Evolutionary conservation across 108 stramenopile species (phyloP).

Genomic region (Discostella pseudostelligera): DNA sequence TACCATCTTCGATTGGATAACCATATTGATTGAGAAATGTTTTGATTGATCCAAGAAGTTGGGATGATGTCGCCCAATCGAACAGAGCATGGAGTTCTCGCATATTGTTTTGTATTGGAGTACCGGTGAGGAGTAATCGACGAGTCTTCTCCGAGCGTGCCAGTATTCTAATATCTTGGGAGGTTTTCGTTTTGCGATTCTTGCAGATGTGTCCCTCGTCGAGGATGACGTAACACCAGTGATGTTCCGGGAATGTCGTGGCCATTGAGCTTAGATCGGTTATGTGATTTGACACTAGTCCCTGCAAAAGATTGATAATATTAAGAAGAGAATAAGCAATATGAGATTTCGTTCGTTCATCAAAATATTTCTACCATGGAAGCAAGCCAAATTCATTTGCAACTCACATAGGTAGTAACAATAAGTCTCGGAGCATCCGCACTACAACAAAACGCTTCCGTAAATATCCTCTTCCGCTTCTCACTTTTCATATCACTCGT

Average conservation of each 20-base stretch:
- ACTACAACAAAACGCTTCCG: conserved; percentile 53
- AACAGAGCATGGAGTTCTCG: conserved; percentile 93
- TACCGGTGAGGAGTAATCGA: conserved; percentile 87
- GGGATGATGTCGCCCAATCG: conserved; percentile 83
- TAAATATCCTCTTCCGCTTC: conserved; percentile 46
- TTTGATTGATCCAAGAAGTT: conserved; percentile 54
- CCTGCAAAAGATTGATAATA: conserved; percentile 12
- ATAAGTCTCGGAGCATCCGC: conserved; percentile 56
- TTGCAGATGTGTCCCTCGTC: conserved; percentile 98
- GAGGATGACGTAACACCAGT: conserved; percentile 92
- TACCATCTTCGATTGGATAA: conserved; percentile 75
- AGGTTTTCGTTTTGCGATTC: conserved; percentile 78
- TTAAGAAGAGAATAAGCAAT: background rate
- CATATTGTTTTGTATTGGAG: conserved; percentile 50
- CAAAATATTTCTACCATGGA: background rate
- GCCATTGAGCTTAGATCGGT: conserved; percentile 28
- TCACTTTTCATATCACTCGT: conserved; percentile 49
- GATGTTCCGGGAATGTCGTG: background rate
- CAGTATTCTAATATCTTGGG: conserved; percentile 59
- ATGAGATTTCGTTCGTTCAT: background rate
- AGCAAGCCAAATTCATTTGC: background rate
- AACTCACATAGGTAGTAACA: conserved; percentile 64
- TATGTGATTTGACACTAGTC: conserved; percentile 54
- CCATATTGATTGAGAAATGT: conserved; percentile 66
- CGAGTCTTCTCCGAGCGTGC: conserved; percentile 50